Base-by-base conservation (phyloP, 305 asterid species). In the Salvia sclarea region DNA sequence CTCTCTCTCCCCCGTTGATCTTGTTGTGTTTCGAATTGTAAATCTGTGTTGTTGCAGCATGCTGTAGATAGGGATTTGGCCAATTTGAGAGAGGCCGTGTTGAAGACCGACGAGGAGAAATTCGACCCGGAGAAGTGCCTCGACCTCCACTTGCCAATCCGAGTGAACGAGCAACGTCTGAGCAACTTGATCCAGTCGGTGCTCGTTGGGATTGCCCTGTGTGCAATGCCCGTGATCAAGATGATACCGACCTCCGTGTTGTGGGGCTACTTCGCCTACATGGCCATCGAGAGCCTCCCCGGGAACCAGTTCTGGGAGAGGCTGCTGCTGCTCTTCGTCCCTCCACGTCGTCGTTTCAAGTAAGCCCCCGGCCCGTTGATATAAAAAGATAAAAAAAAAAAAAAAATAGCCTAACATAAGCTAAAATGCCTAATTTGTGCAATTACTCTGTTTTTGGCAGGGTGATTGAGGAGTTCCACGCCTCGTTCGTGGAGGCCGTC, bases 231-330 rank as follows among this genome's bases (percentile, higher is more conserved):
- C 1, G 80, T 87, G 38, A 85, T 89, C 50, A 85, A 83, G 66
- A 73, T 69, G 83, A 89, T 91, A 44, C 96, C 97, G 4, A 85
- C 95, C 1, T 91, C 95, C 0, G 88, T 91, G 66, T 81, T 91
- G 7, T 88, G 96, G 96, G 96, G 97, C 11, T 91, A 91, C 72
- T 91, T 91, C 5, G 90, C 93, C 35, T 91, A 91, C 80, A 91
- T 91, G 97, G 96, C 95, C 43, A 85, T 91, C 3, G 97, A 91
- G 47, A 85, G 96, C 69, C 88, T 91, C 52, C 92, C 95, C 0
- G 96, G 97, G 7, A 91, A 89, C 60, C 97, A 91, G 59, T 82
- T 89, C 49, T 91, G 98, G 98, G 95, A 89, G 66, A 83, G 95
- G 75, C 60, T 79, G 0, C 33, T 84, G 25, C 84, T 89, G 57